Evolutionary conservation across 495 filamentous ascomycete species (phyloP), one percentile per base, ranked within the genome.

Genomic region (Thozetella sp.): DNA sequence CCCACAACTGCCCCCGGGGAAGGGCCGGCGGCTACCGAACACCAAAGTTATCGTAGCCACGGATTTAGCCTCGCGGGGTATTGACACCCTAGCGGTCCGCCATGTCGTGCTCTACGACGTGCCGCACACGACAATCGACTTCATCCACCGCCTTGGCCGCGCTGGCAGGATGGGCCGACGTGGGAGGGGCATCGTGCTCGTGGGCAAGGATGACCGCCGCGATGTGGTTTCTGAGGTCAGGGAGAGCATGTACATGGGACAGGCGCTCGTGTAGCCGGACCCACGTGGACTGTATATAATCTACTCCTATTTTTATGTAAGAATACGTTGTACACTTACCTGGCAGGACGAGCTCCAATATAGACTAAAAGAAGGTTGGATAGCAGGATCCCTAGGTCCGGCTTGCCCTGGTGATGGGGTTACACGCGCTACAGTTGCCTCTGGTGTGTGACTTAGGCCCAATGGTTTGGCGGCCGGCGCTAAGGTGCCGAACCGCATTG

Each of bases 101-200:
- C 92, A 94, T 59, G 93, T 98, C 13, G 84, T 99, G 50, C 75
- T 99, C 25, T 97, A 96, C 71, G 93, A 98, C 72, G 94, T 98
- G 23, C 95, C 95, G 10, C 94, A 97, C 67, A 94, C 89, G 1
- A 95, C 93, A 0, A 92, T 98, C 58, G 95, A 99, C 76, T 97
- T 99, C 66, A 97, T 98, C 67, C 95, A 98, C 71, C 89, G 96
- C 20, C 81, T 98, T 22, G 95, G 95, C 53, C 81, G 95, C 63
- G 91, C 93, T 0, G 95, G 95, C 19, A 83, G 95, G 26, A 97
- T 98, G 95, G 92, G 92, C 2, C 85, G 92, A 66, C 83, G 95
- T 69, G 96, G 95, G 43, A 82, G 93, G 62, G 95, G 92, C 23
- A 84, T 97, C 60, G 92, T 98, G 43, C 75, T 99, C 50, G 91